phyloP scores from a whole-genome alignment of 352 stramenopile genomes.

The Globisporangium spinosum region DNA sequence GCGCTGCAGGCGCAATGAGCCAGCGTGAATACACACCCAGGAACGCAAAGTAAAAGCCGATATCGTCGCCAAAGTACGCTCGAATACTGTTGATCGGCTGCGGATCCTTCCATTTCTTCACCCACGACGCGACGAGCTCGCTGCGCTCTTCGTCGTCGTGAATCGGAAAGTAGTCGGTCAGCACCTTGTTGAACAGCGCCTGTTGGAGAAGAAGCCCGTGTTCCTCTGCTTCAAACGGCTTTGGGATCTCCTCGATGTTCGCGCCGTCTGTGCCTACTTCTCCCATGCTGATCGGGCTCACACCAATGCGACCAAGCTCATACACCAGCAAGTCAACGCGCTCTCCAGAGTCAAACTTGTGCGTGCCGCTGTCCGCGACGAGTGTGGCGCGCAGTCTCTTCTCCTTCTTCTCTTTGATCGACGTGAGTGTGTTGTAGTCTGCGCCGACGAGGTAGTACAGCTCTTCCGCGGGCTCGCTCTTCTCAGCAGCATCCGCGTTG shows the following conservation, averaged over 20 bases:
- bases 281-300: slow-evolving; percentile 22
- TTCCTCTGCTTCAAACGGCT: slow-evolving; percentile 62
- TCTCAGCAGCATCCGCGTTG: slow-evolving; percentile 27
- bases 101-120: slow-evolving; percentile 58
- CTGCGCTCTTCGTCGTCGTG: slow-evolving; percentile 71
- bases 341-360: slow-evolving; percentile 66
- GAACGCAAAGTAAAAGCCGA: slow-evolving; percentile 98
- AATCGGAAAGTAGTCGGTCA: slow-evolving; percentile 71
- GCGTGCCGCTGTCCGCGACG: slow-evolving; percentile 34
- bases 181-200: slow-evolving; percentile 56
- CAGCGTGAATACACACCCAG: slow-evolving; percentile 94
- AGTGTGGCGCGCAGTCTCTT: slow-evolving; percentile 39
- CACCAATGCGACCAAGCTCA: slow-evolving; percentile 54
- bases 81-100: slow-evolving; percentile 61
- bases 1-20: slow-evolving; percentile 86
- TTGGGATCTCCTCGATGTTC: slow-evolving; percentile 27
- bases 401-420: slow-evolving; percentile 61
- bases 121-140: slow-evolving; percentile 63
- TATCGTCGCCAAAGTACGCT: slow-evolving; percentile 83
- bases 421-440: slow-evolving; percentile 37
- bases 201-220: slow-evolving; percentile 66
- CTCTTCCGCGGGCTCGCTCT: slow-evolving; percentile 20
- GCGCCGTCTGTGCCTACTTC: slow-evolving; percentile 9
- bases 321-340: slow-evolving; percentile 76
- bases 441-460: slow-evolving; percentile 60